Base-by-base conservation (phyloP, 768 basidiomycete species). In the Leccinum subtestaceum region DNA sequence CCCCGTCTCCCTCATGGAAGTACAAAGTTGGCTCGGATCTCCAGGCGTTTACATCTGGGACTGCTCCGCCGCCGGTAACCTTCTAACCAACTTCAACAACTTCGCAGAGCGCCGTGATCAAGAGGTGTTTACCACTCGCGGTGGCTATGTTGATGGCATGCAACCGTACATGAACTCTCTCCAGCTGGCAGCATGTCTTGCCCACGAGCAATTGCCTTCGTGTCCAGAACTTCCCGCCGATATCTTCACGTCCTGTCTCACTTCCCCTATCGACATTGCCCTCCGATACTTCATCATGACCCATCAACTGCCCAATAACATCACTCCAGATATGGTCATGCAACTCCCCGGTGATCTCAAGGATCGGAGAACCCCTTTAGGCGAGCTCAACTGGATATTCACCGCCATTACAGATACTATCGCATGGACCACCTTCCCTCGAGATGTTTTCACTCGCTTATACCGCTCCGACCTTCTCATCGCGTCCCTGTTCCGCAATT, bases 381-480 rank as follows among this genome's bases (percentile, higher is more conserved):
- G 97, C 53, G 97, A 99, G 75, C 83, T 99, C n/a, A 97, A 96
- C 71, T 99, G 97, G 97, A 98, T 98, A 62, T 98, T 98, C 76
- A 98, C 95, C 1, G 94, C 96, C 34, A 92, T 99, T 57, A 98
- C 97, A 15, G 97, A 99, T 75, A 98, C 97, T 9, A 98, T 99
- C 61, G 97, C 97, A 7, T 99, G 97, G 97, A 95, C 95, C 13
- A 92, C 93, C 2, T 96, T 99, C 72, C 89, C 95, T 40, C 84
- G 89, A 49, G 95, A 97, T 38, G 84, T 93, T 4, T 98, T 99
- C 75, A 95, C 94, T 17, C 85, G 93, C 36, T 76, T 98, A 25
- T 98, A 98, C 73, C 83, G 97, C 47, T 96, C 95, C 55, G 97
- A 99, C 70, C 84, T 98, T 55, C 83, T 98, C 46, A 93, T 98